Evolutionary conservation across 176 grass and related monocot genomes (phyloP).

Genomic region (Cymbopogon citratus): DNA sequence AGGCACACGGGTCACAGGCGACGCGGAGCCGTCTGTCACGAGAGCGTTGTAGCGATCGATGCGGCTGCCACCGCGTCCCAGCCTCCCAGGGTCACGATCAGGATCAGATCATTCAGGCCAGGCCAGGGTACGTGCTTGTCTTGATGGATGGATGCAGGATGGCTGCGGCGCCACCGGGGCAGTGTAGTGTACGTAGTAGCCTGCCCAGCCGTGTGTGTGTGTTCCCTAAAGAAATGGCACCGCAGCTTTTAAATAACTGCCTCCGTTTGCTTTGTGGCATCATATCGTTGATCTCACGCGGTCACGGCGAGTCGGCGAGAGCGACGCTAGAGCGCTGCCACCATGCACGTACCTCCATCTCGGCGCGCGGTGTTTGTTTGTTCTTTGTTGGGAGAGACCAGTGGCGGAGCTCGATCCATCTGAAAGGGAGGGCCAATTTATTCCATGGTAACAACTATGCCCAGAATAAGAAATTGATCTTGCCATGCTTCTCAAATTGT

Average conservation of each 20-base stretch:
- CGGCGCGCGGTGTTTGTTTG: not conserved
- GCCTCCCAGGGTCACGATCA: not conserved
- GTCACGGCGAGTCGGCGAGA: not conserved
- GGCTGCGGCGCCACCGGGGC: too few relatives aligned
- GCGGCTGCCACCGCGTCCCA: not conserved
- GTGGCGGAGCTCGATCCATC: too few relatives aligned
- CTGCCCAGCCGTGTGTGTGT: slow-evolving; percentile 14
- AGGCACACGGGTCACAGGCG: slow-evolving; percentile 3
- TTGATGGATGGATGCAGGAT: not conserved
- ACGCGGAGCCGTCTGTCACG: slow-evolving; percentile 25
- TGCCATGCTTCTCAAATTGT: too few relatives aligned
- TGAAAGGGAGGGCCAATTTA: too few relatives aligned
- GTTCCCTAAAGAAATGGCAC: slow-evolving; percentile 34
- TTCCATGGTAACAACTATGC: too few relatives aligned
- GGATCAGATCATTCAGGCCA: not conserved
- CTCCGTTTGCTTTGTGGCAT: not conserved
- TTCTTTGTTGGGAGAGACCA: not conserved
- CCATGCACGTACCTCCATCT: too few relatives aligned
- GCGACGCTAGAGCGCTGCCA: too few relatives aligned
- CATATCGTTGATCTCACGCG: not conserved
- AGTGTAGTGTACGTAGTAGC: too few relatives aligned
- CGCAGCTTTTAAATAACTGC: not conserved
- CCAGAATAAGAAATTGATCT: too few relatives aligned
- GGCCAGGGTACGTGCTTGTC: too few relatives aligned
- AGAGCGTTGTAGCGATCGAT: slow-evolving; percentile 24